Percentiles rank a stretch among this genome's conserved stretches.
Conservation (phyloP, 148 eudicot genomes). For the Camellia lanceoleosa region DNA sequence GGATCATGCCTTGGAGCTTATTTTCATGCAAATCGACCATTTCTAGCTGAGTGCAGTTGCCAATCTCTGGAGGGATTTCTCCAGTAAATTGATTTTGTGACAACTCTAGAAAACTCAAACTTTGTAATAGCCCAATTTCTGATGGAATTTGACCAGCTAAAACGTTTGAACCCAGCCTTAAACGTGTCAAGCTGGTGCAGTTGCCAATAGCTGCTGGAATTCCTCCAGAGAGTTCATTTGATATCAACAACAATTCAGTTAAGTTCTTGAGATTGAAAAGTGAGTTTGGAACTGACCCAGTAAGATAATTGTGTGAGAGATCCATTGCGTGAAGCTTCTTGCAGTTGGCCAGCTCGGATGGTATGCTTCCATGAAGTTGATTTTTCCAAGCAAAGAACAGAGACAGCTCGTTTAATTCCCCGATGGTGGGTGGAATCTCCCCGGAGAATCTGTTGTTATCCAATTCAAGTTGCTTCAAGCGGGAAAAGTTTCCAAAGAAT, state of each 20-base stretch:
- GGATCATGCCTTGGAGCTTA: constrained; percentile 19
- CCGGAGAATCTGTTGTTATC: constrained; percentile 35
- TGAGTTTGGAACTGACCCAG: constrained; percentile 26
- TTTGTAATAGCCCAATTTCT: constrained; percentile 26
- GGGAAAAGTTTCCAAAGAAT: constrained; percentile 25
- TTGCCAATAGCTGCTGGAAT: constrained; percentile 34
- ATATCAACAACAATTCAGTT: constrained; percentile 29
- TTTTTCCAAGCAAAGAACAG: constrained; percentile 38
- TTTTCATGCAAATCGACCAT: constrained; percentile 28
- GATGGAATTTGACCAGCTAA: constrained; percentile 28
- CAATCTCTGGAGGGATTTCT: constrained; percentile 28
- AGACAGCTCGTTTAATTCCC: constrained; percentile 26
- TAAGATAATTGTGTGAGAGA: constrained; percentile 30
- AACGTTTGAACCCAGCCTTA: constrained; percentile 30
- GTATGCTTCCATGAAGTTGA: constrained; percentile 33
- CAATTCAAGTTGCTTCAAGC: constrained; percentile 30
- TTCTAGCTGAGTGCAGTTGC: constrained; percentile 29
- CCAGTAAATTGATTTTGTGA: constrained; percentile 32
- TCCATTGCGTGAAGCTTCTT: constrained; percentile 32
- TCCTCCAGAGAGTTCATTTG: constrained; percentile 30
- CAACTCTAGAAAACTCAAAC: constrained; percentile 33
- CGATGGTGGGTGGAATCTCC: constrained; percentile 29
- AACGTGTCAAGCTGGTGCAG: constrained; percentile 25
- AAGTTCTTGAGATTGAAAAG: constrained; percentile 30
- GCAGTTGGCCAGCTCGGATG: constrained; percentile 27